Evolutionary conservation across 306 rosid genomes (phyloP).

Genomic region (Cicer judaicum): DNA sequence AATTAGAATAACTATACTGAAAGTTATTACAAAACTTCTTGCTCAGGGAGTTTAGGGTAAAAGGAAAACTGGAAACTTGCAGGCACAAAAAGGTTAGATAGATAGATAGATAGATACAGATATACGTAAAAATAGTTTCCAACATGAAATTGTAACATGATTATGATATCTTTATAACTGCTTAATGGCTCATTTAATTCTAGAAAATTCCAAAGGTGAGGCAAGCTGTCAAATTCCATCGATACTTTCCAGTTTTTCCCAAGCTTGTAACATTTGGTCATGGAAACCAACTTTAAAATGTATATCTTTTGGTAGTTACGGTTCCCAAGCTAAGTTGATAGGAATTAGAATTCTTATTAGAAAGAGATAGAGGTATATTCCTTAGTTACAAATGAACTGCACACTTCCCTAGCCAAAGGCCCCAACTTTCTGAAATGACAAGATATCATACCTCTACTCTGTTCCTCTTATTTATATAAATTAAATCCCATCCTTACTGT

Average conservation of each 20-base stretch:
- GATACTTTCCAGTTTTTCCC: not conserved
- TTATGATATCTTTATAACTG: not conserved
- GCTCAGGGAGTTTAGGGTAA: conserved; percentile 17
- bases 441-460: not conserved
- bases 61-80: conserved; percentile 26
- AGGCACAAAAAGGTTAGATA: conserved; percentile 6
- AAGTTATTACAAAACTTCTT: not conserved
- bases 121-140: not conserved
- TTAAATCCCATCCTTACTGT: not conserved
- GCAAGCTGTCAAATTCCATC: not conserved
- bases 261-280: not conserved
- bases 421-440: not conserved
- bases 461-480: too few relatives aligned
- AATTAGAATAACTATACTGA: not conserved
- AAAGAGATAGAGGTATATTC: not conserved
- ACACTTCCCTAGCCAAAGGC: not conserved
- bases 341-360: not conserved
- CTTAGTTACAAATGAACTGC: not conserved
- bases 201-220: not conserved
- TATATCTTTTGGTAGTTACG: conserved; percentile 19
- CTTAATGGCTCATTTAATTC: conserved; percentile 3
- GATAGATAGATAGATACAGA: not conserved
- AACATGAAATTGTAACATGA: conserved; percentile 21
- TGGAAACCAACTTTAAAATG: conserved; percentile 26
- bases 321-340: conserved; percentile 1